These are phyloP conservation scores for Boletus rubroflammeus DNA, from an alignment of 768 basidiomycete species.

Conservation along the genomic window DNA sequence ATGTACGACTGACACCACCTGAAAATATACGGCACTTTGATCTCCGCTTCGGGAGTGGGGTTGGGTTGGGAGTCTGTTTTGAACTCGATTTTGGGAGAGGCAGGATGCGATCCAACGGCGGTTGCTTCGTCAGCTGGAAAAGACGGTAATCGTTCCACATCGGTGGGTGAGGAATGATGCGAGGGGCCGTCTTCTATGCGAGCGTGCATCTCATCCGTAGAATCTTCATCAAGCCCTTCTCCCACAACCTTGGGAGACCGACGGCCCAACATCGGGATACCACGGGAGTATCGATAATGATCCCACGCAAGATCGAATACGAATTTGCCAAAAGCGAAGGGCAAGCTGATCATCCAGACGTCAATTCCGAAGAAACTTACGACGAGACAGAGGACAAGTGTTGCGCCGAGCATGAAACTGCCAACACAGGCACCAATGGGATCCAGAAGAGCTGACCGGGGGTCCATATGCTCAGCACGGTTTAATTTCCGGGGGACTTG, in stretches of 20 bases:
- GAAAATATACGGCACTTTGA: neutral
- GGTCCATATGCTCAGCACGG: slow-evolving; percentile 37
- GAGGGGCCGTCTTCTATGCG: neutral
- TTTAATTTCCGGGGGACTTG: slow-evolving; percentile 48
- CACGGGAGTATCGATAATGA: slow-evolving; percentile 41
- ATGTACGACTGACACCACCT: neutral
- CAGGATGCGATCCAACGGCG: neutral
- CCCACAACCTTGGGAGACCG: neutral
- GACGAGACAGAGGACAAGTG: slow-evolving; percentile 71
- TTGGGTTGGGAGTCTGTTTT: neutral
- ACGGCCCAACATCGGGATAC: slow-evolving; percentile 19
- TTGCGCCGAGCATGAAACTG: slow-evolving; percentile 56
- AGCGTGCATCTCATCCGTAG: neutral
- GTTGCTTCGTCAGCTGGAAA: slow-evolving; percentile 5
- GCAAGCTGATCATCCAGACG: slow-evolving; percentile 81
- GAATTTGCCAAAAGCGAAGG: slow-evolving; percentile 74
- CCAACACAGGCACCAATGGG: slow-evolving; percentile 73
- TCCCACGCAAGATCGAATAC: slow-evolving; percentile 63
- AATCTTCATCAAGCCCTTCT: neutral
- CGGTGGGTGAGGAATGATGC: neutral
- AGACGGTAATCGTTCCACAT: neutral
- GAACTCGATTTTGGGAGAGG: neutral
- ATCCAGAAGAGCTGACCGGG: slow-evolving; percentile 67
- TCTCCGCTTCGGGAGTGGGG: neutral
- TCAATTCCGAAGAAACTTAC: slow-evolving; percentile 74